Conservation (phyloP, 1,139 yeast species). For the Lodderomyces margitis region DNA sequence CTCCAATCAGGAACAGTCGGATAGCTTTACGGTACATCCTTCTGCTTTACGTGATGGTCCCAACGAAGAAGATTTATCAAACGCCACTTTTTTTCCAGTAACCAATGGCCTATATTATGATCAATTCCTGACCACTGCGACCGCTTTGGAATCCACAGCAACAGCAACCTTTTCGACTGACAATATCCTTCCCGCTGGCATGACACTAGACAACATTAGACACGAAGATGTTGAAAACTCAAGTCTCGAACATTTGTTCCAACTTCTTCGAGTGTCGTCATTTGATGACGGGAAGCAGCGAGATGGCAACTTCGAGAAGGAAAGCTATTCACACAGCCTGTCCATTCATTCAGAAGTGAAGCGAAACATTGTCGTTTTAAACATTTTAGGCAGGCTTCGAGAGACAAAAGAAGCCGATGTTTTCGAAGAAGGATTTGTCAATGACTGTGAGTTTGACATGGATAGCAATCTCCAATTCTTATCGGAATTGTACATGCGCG, state of each 20-base stretch:
- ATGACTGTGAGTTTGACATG: conserved; percentile 42
- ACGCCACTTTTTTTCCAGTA: neutral
- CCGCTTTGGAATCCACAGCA: conserved; percentile 17
- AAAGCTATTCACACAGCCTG: neutral
- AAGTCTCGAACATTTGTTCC: conserved; percentile 38
- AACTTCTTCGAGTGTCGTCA: conserved; percentile 23
- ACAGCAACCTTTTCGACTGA: conserved; percentile 10
- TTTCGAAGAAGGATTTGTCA: conserved; percentile 31
- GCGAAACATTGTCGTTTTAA: conserved; percentile 3
- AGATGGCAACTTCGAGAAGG: neutral
- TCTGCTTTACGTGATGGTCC: neutral
- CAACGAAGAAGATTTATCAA: neutral
- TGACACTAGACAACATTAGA: neutral
- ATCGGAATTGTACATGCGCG: conserved; percentile 42
- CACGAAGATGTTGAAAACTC: conserved; percentile 37
- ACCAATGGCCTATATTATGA: neutral
- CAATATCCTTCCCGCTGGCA: neutral
- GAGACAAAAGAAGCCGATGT: conserved; percentile 39
- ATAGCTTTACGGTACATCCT: neutral
- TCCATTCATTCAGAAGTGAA: conserved; percentile 3
- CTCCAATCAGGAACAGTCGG: conserved; percentile 5
- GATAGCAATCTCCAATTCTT: conserved; percentile 43
- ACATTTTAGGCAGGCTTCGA: conserved; percentile 31
- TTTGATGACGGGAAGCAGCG: neutral
- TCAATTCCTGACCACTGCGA: conserved; percentile 13